Percentiles rank a stretch among this genome's conserved stretches.
Conservation (phyloP, 306 rosid genomes). For the Medicago ruthenica region DNA sequence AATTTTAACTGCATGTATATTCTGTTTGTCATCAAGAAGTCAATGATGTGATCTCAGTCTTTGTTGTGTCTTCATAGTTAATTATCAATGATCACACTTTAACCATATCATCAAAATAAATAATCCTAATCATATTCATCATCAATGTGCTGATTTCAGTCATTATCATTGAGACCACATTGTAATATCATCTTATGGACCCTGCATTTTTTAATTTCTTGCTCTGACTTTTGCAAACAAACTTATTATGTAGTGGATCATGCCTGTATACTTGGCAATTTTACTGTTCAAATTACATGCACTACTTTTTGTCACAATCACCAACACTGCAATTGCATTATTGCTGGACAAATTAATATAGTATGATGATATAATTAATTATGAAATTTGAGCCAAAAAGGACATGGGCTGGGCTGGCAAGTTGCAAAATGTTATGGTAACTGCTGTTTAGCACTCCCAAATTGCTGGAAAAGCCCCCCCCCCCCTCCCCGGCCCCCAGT, state of each 20-base stretch:
- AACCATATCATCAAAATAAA: not conserved
- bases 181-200: conserved; percentile 32
- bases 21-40: not conserved
- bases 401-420: not conserved
- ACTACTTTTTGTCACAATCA: conserved; percentile 36
- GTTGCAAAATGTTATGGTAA: not conserved
- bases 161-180: conserved; percentile 9
- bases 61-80: not conserved
- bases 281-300: conserved; percentile 27
- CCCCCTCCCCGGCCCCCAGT: no score
- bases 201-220: conserved; percentile 19
- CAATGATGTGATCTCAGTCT: not conserved
- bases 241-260: conserved; percentile 40
- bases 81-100: not conserved
- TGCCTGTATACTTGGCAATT: conserved; percentile 30
- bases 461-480: no score
- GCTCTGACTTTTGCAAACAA: conserved; percentile 37
- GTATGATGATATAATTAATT: no score
- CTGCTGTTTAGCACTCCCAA: no score
- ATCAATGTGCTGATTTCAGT: conserved; percentile 4
- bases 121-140: not conserved
- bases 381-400: not conserved
- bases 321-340: conserved; percentile 18
- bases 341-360: no score
- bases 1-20: not conserved